These are phyloP conservation scores for Chaetomium strumarium DNA, from an alignment of 2,329 filamentous ascomycete species.

Conservation along the genomic window DNA sequence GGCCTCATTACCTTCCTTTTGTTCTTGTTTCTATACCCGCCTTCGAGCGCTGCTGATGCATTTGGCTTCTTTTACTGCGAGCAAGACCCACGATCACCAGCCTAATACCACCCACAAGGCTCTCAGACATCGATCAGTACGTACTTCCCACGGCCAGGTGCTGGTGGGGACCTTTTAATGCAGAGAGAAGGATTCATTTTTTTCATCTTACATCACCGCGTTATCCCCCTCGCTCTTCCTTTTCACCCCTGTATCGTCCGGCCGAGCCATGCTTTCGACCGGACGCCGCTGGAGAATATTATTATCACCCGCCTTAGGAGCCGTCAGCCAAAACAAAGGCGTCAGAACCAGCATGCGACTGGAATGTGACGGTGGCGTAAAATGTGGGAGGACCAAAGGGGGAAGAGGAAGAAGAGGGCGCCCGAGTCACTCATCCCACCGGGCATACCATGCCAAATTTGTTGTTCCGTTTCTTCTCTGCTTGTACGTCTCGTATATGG, in stretches of 20 bases:
- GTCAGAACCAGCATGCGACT: too few relatives aligned
- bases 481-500: constrained; percentile 6
- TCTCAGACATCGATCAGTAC: constrained; percentile 2
- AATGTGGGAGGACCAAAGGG: background rate
- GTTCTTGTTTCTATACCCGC: constrained; percentile 3
- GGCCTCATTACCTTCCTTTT: constrained; percentile 6
- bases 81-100: background rate
- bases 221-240: background rate
- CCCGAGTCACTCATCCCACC: background rate
- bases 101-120: background rate
- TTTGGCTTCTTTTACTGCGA: background rate
- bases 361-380: too few relatives aligned
- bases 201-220: background rate
- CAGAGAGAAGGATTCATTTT: constrained; percentile 3
- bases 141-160: constrained; percentile 10
- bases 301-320: too few relatives aligned
- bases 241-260: too few relatives aligned
- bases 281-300: too few relatives aligned
- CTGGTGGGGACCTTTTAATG: constrained; percentile 8
- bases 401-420: background rate
- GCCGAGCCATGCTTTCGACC: too few relatives aligned
- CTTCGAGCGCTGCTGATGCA: background rate
- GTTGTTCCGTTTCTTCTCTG: background rate
- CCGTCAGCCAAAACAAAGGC: too few relatives aligned
- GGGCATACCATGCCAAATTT: background rate